phyloP scores from a whole-genome alignment of 169 alveolate genomes.

The Eimeria acervulina region DNA sequence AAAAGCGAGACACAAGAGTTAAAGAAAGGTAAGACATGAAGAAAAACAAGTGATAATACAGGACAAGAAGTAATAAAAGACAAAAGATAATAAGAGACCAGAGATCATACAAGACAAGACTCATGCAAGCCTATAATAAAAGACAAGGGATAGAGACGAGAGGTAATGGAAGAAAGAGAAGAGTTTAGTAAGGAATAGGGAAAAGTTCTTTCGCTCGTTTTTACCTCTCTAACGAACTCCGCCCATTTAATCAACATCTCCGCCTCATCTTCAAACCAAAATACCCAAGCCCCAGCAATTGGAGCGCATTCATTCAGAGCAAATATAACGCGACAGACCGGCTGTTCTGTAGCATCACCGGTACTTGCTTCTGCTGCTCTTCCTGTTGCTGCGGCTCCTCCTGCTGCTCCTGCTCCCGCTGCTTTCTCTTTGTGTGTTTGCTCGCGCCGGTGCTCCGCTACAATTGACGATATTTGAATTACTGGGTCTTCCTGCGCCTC shows the following conservation, averaged over 20 bases:
- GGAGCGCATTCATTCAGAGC: constrained; percentile 92
- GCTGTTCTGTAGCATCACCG: constrained; percentile 84
- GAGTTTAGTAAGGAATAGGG: too few species aligned
- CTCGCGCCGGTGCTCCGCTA: constrained; percentile 86
- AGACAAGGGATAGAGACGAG: too few species aligned
- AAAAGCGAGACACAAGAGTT: background rate
- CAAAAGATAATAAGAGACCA: too few species aligned
- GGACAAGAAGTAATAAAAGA: too few species aligned
- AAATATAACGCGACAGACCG: constrained; percentile 91
- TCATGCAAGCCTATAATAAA: background rate
- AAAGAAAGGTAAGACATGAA: background rate
- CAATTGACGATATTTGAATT: constrained; percentile 97
- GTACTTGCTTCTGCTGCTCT: background rate
- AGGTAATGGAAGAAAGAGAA: too few species aligned
- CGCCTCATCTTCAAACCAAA: constrained; percentile 92
- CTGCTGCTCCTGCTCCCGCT: background rate
- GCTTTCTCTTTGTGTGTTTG: background rate
- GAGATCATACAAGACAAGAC: background rate
- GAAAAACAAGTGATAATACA: too few species aligned
- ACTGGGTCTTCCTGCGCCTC: constrained; percentile 97
- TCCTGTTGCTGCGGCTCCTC: too few species aligned
- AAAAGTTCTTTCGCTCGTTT: background rate
- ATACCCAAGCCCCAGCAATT: constrained; percentile 92
- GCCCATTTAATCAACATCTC: constrained; percentile 85
- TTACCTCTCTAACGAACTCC: constrained; percentile 81